Evolutionary conservation across 768 basidiomycete species (phyloP).

Genomic region (Rhodotorula babjevae): DNA sequence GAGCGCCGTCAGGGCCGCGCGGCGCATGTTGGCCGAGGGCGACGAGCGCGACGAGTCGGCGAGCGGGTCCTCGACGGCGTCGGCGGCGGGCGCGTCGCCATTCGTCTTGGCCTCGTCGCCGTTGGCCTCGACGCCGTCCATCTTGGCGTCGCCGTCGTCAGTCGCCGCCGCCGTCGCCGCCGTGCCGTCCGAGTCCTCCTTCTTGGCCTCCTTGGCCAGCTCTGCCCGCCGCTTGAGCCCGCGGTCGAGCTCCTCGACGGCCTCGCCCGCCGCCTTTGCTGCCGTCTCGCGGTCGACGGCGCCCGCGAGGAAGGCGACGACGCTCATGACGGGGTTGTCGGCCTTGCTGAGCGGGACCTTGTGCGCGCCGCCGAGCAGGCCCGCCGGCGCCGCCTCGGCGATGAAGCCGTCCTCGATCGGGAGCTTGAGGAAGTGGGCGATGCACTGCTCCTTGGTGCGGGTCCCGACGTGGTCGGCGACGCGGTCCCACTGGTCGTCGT

Average conservation of each 20-base stretch:
- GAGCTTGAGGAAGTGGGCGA: conserved; percentile 87
- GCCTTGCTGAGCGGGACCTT: conserved; percentile 74
- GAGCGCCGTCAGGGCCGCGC: conserved; percentile 81
- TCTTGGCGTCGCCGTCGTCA: conserved; percentile 12
- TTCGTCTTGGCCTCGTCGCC: not conserved
- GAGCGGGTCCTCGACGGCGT: not conserved
- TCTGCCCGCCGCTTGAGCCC: conserved; percentile 27
- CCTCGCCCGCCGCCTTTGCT: conserved; percentile 82
- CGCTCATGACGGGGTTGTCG: conserved; percentile 98
- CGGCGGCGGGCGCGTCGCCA: not conserved
- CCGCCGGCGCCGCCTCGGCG: conserved; percentile 57
- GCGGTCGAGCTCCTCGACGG: conserved; percentile 59
- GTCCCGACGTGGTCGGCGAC: conserved; percentile 92
- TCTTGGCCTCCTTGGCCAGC: conserved; percentile 15
- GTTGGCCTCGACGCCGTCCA: conserved; percentile 10
- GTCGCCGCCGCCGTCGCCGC: conserved; percentile 21
- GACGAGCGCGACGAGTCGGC: conserved; percentile 44
- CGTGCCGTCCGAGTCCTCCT: conserved; percentile 48
- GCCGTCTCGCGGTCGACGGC: conserved; percentile 86
- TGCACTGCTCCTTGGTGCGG: conserved; percentile 86
- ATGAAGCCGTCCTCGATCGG: conserved; percentile 96
- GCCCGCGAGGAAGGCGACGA: conserved; percentile 85
- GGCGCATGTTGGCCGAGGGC: conserved; percentile 68
- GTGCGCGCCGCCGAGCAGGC: conserved; percentile 60
- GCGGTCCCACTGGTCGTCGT: conserved; percentile 90